These are phyloP conservation scores for Diaporthe sp. DNA, from an alignment of 2,329 filamentous ascomycete genomes.

Conservation along the genomic window DNA sequence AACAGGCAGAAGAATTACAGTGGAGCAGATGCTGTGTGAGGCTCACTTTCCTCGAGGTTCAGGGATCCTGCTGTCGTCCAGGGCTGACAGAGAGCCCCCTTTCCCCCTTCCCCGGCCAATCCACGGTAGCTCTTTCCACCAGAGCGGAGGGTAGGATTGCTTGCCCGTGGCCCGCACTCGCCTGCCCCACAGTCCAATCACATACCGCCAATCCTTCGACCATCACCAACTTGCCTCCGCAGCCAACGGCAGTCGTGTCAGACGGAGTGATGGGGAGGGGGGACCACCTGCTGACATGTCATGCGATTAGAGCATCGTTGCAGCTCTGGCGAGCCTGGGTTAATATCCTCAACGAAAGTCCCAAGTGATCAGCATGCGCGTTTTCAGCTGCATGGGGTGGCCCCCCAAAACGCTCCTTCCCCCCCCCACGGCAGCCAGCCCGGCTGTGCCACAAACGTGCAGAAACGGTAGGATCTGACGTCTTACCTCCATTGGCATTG, in stretches of 20 bases:
- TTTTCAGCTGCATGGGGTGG: slow-evolving; percentile 26
- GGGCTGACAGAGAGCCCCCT: neutral
- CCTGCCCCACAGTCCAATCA: slow-evolving; percentile 30
- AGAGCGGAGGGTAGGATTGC: slow-evolving; percentile 16
- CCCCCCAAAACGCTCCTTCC: neutral
- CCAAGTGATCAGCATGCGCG: slow-evolving; percentile 2
- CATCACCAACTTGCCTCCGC: slow-evolving; percentile 3
- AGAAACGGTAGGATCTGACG: slow-evolving; percentile 30
- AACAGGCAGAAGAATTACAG: slow-evolving; percentile 8
- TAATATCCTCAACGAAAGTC: neutral
- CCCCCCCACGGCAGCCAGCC: neutral
- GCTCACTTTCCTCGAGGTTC: slow-evolving; percentile 10
- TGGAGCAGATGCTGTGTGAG: neutral
- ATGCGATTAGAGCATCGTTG: neutral
- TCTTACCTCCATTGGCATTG: slow-evolving; percentile 6
- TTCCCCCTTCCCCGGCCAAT: slow-evolving; percentile 7
- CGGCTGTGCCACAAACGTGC: slow-evolving; percentile 28
- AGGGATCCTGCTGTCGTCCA: neutral
- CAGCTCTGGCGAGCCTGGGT: neutral
- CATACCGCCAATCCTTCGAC: slow-evolving; percentile 33
- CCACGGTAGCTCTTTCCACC: neutral
- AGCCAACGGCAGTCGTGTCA: slow-evolving; percentile 11
- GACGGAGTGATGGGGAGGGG: neutral
- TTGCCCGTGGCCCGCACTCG: slow-evolving; percentile 4
- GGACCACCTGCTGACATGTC: slow-evolving; percentile 20